A percentile compares a stretch with the other conserved stretches of the same genome.
phyloP scores from a whole-genome alignment of 2,329 filamentous ascomycete species.

The Ophiostoma ips region DNA sequence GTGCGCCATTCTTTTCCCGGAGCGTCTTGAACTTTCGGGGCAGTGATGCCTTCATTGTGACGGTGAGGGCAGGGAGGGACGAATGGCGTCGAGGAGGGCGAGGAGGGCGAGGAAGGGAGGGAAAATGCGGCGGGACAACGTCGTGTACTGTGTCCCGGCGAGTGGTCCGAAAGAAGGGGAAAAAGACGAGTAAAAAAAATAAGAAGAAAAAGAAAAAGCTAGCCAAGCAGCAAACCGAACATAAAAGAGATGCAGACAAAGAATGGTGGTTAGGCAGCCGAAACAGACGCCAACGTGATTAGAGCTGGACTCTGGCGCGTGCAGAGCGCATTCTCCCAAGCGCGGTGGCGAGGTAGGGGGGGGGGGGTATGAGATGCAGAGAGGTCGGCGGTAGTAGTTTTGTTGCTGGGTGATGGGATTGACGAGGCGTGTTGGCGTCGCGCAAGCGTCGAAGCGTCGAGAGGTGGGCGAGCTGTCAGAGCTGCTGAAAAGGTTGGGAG shows the following conservation, averaged over 20 bases:
- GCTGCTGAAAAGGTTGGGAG: neutral
- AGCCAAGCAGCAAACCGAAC: neutral
- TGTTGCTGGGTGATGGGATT: neutral
- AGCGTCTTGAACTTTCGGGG: slow-evolving; percentile 56
- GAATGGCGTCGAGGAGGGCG: neutral
- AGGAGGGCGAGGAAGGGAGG: neutral
- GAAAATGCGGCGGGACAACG: neutral
- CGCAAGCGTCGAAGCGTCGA: neutral
- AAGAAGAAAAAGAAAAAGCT: too few relatives aligned
- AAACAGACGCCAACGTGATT: neutral
- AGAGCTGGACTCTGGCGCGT: neutral
- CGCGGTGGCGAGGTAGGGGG: neutral
- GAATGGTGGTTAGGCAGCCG: neutral
- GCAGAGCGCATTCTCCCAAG: neutral
- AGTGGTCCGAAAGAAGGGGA: too few relatives aligned
- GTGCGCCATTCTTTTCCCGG: slow-evolving; percentile 47
- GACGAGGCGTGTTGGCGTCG: neutral
- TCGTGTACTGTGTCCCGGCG: neutral
- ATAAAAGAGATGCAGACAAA: neutral
- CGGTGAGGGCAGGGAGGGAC: neutral
- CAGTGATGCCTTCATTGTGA: slow-evolving; percentile 37
- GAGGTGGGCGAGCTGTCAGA: too few relatives aligned
- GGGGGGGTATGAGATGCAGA: neutral
- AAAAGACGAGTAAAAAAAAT: too few relatives aligned
- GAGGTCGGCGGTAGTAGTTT: neutral